These are phyloP conservation scores for Entophlyctis helioformis DNA, from an alignment of 192 early-diverging fungal genomes.

Conservation along the genomic window DNA sequence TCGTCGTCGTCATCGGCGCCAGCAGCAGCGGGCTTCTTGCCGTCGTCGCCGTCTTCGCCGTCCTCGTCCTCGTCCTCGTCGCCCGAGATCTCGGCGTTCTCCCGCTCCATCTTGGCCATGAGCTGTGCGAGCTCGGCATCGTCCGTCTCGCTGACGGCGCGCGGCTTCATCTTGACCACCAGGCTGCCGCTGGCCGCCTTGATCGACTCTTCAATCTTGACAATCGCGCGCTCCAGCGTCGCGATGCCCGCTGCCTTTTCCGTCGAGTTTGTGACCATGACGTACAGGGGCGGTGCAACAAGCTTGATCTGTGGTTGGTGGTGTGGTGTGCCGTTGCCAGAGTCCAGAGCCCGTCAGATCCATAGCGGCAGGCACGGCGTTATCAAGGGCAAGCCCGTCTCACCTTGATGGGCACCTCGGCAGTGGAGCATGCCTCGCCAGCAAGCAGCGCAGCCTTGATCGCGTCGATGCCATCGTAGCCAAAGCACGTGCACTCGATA, in stretches of 20 bases:
- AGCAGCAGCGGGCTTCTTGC: no score
- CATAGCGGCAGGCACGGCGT: neutral
- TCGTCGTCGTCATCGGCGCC: no score
- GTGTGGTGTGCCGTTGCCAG: no score
- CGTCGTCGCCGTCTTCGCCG: slow-evolving; percentile 7
- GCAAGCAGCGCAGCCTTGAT: slow-evolving; percentile 81
- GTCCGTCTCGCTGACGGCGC: slow-evolving; percentile 81
- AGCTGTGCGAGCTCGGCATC: slow-evolving; percentile 85
- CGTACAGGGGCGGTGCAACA: slow-evolving; percentile 90
- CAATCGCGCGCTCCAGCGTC: slow-evolving; percentile 79
- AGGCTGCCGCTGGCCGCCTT: slow-evolving; percentile 60
- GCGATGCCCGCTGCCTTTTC: slow-evolving; percentile 79
- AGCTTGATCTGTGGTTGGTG: slow-evolving; percentile 67
- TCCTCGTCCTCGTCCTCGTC: slow-evolving; percentile 76
- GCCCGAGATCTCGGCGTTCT: slow-evolving; percentile 85
- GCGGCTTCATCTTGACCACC: slow-evolving; percentile 83
- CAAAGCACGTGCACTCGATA: slow-evolving; percentile 86
- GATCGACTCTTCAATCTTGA: slow-evolving; percentile 67
- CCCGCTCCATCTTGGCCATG: slow-evolving; percentile 78
- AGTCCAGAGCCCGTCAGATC: no score
- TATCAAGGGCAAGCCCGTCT: neutral
- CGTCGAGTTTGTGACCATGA: slow-evolving; percentile 72
- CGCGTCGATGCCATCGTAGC: slow-evolving; percentile 91
- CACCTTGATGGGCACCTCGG: slow-evolving; percentile 63
- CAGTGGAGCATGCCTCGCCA: slow-evolving; percentile 70